Base-by-base conservation (phyloP, 495 filamentous ascomycete species). In the Amniculicola lignicola region DNA sequence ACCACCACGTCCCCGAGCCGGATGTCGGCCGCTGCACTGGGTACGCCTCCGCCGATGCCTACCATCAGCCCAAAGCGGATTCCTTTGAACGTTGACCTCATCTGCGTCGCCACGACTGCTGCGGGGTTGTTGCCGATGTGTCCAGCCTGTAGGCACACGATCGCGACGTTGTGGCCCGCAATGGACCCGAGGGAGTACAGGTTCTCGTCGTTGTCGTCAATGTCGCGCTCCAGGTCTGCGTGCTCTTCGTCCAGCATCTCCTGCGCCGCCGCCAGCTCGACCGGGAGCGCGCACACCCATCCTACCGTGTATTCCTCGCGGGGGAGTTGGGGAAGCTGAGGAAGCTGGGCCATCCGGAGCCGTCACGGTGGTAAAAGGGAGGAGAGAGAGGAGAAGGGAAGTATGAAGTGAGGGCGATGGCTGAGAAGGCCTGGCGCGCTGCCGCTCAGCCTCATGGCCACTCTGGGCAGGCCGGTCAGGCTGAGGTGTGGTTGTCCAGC, bases 21-120 rank as follows among this genome's bases (percentile, higher is more conserved):
- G n/a, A 66, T 53, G 35, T 66, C 60, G 1, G 19, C 7, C 49
- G 58, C 18, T 14, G 25, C 39, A 43, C 46, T 59, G 0, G 70
- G 69, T 11, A 73, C 61, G 2, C 72, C 74, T 15, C 74, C 72
- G 6, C 74, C 70, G 45, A 77, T 75, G 5, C 75, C 74, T 2
- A 77, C 71, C 64, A 76, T 66, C 1, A 77, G 54, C 5, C 70
- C 64, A 19, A 69, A 63, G 41, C 44, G 54, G 36, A 77, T 62
- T 21, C 63, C 48, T 11, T 59, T 53, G 50, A 77, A 77, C 15
- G 56, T 76, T 14, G 33, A 38, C 2, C 23, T 31, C 66, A 75
- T 68, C 0, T 63, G 33, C 10, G 28, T 56, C 6, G 70, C 69
- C 4, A 70, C 62, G 3, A 47, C 52, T 9, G 66, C 67, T n/a